Conservation (phyloP, 495 filamentous ascomycete genomes). For the Ramalina peruviana region DNA sequence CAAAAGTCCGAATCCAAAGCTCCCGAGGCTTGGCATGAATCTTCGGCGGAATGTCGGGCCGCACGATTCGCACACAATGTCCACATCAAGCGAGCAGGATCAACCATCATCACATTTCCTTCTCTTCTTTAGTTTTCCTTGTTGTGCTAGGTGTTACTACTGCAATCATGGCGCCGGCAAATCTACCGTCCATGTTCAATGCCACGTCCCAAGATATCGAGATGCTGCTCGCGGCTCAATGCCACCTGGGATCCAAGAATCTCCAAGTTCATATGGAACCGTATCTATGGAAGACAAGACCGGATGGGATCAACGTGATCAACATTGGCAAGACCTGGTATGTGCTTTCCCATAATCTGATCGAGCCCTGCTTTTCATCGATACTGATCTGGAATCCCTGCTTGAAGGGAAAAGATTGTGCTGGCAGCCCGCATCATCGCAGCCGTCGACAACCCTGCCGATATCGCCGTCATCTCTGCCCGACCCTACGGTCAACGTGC, state of each 20-base stretch:
- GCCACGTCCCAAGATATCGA: constrained; percentile 84
- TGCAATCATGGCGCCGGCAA: constrained; percentile 82
- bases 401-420: constrained; percentile 89
- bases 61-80: constrained; percentile 5
- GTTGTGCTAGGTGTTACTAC: constrained; percentile 35
- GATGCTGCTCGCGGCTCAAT: constrained; percentile 94
- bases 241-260: constrained; percentile 97
- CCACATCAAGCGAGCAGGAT: background rate
- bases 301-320: constrained; percentile 94
- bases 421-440: constrained; percentile 96
- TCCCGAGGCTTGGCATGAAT: background rate
- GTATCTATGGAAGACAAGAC: constrained; percentile 97
- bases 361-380: background rate
- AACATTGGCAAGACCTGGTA: constrained; percentile 99
- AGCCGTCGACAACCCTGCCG: constrained; percentile 96
- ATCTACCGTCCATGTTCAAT: constrained; percentile 84
- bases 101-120: background rate
- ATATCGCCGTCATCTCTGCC: constrained; percentile 97
- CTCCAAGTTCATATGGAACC: constrained; percentile 98
- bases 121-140: constrained; percentile 22
- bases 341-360: background rate
- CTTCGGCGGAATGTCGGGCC: background rate
- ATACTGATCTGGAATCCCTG: background rate
- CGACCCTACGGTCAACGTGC: constrained; percentile 98
- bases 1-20: too few species aligned